These are phyloP conservation scores for Phanerochaete carnosa DNA, from an alignment of 768 basidiomycete species.

Conservation along the genomic window DNA sequence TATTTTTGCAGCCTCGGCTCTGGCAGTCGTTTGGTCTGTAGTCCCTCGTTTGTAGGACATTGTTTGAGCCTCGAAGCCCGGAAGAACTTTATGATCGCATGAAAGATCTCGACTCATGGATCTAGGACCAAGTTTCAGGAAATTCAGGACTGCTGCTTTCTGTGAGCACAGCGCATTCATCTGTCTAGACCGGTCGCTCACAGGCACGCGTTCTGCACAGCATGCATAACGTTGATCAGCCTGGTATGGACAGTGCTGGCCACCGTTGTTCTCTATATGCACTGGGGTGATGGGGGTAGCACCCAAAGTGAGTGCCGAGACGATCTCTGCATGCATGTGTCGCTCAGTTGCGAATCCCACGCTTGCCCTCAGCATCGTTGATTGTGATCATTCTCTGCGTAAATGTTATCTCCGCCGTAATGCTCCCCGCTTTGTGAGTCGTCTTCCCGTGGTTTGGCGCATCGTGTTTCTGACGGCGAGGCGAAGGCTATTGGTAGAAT, in stretches of 20 bases:
- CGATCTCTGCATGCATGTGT: background rate
- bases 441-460: background rate
- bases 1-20: background rate
- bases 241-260: conserved; percentile 48
- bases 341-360: background rate
- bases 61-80: background rate
- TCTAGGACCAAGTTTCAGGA: conserved; percentile 20
- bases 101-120: conserved; percentile 16
- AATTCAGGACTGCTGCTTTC: conserved; percentile 22
- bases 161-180: conserved; percentile 17
- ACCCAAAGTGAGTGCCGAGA: conserved; percentile 40
- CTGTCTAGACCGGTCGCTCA: conserved; percentile 1
- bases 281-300: conserved; percentile 43
- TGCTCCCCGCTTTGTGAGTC: conserved; percentile 8
- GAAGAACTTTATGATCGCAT: background rate
- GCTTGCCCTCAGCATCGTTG: conserved; percentile 36
- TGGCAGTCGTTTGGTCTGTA: background rate
- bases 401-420: conserved; percentile 13
- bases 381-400: conserved; percentile 39
- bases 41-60: background rate
- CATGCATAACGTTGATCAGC: conserved; percentile 38
- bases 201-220: conserved; percentile 25
- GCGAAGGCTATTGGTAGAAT: conserved; percentile 41
- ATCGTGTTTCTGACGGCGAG: background rate
- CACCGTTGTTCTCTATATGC: conserved; percentile 41